Base-by-base conservation (phyloP, 2,329 filamentous ascomycete species). In the Tolypocladium nubicola region DNA sequence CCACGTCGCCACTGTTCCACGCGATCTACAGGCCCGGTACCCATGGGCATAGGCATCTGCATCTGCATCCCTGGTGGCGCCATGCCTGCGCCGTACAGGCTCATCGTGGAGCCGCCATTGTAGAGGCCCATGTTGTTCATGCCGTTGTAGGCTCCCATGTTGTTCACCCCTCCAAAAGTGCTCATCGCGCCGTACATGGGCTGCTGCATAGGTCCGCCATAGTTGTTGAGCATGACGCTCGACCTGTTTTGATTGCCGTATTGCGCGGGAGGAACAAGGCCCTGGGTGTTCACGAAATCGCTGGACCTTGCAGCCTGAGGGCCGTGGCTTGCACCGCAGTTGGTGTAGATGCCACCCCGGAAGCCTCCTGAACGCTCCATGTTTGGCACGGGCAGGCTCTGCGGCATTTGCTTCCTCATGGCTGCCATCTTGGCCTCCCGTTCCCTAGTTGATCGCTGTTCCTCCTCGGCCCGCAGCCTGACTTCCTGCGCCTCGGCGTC, bases 331-430 rank as follows among this genome's bases (percentile, higher is more conserved):
- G 73, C 79, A 16, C 64, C 67, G 1, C 79, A 79, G 55, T 82
- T 78, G 62, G 84, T 83, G 64, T 79, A 83, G n/a, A 71, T 70
- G 3, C 81, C 81, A 23, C 76, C 73, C 61, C 75, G 72, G 64
- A 74, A 84, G 0, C 78, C 80, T 37, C 78, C 76, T 0, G 75
- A 66, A 35, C 68, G 69, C 26, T 67, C 64, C 56, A 66, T 56
- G n/a, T 62, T 62, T 1, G 72, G 63, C 2, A 63, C 62, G 11
- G 64, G 66, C 13, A 80, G 60, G 16, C 62, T 70, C 2, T 71
- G 68, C 1, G 80, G 79, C 74, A 83, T 79, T 64, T 81, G 78
- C 35, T 67, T 69, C 43, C 79, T 71, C 58, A 81, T 66, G 1
- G 71, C 73, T 3, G 76, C 73, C 71, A 83, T 70, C 67, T 76